These are phyloP conservation scores for Phytopythium kandeliae DNA, from an alignment of 352 stramenopile species.

Conservation along the genomic window DNA sequence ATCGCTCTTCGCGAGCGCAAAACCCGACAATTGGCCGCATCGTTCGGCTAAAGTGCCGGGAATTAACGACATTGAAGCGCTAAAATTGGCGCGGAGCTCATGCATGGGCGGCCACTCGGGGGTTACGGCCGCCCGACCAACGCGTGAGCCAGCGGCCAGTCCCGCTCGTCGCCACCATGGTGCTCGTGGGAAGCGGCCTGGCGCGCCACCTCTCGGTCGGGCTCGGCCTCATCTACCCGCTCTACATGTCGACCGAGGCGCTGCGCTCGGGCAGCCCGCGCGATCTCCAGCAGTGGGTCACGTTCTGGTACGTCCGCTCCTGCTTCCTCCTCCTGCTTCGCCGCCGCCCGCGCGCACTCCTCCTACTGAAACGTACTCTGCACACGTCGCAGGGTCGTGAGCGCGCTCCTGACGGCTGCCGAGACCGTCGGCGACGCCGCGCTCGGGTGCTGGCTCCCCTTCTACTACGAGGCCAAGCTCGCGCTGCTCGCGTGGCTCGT, in stretches of 20 bases:
- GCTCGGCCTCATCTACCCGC: slow-evolving; percentile 52
- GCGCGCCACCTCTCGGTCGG: slow-evolving; percentile 47
- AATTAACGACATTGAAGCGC: too few species aligned
- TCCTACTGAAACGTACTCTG: too few species aligned
- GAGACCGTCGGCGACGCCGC: slow-evolving; percentile 56
- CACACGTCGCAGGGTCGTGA: slow-evolving; percentile 31
- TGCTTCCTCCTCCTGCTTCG: too few species aligned
- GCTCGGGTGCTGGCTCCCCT: slow-evolving; percentile 48
- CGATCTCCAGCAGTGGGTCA: slow-evolving; percentile 60
- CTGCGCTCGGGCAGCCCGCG: slow-evolving; percentile 32
- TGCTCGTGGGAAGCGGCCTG: slow-evolving; percentile 44
- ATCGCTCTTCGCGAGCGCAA: too few species aligned
- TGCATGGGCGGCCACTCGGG: too few species aligned
- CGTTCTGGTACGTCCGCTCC: slow-evolving; percentile 43
- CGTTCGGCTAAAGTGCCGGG: too few species aligned
- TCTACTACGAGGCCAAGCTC: slow-evolving; percentile 76
- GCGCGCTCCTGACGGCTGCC: slow-evolving; percentile 48
- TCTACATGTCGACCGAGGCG: slow-evolving; percentile 54
- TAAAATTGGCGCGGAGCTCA: too few species aligned
- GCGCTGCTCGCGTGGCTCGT: slow-evolving; percentile 64
- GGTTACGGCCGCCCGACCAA: too few species aligned
- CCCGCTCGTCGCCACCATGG: too few species aligned
- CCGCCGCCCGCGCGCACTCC: too few species aligned
- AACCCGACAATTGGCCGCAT: too few species aligned
- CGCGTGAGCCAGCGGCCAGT: too few species aligned